Evolutionary conservation across 495 filamentous ascomycete species (phyloP).

Genomic region (Cercophora samala): DNA sequence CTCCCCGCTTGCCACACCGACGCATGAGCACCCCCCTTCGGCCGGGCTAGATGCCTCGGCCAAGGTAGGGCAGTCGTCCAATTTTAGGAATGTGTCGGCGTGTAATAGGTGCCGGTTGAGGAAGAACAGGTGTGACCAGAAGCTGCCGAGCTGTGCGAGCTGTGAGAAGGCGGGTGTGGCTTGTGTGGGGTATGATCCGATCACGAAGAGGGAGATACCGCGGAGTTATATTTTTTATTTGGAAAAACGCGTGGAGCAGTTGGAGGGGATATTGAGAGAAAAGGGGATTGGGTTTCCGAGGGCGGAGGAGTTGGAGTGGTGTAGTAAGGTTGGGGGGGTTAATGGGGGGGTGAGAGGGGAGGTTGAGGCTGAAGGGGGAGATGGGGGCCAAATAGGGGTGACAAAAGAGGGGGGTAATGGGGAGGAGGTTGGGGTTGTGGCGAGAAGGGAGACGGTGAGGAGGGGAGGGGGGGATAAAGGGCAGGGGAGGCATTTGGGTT

Average conservation of each 20-base stretch:
- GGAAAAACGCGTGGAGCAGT: slow-evolving; percentile 76
- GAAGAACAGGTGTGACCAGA: slow-evolving; percentile 94
- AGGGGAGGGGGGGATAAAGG: slow-evolving; percentile 68
- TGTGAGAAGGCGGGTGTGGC: slow-evolving; percentile 87
- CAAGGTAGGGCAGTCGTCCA: slow-evolving; percentile 51
- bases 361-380: not conserved
- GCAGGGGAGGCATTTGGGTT: slow-evolving; percentile 80
- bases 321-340: slow-evolving; percentile 49
- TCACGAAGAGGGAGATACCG: slow-evolving; percentile 91
- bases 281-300: slow-evolving; percentile 70
- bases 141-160: slow-evolving; percentile 79
- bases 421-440: slow-evolving; percentile 36
- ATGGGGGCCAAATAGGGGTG: slow-evolving; percentile 1
- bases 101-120: slow-evolving; percentile 89
- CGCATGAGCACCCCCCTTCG: slow-evolving; percentile 37
- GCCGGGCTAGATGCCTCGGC: slow-evolving; percentile 18
- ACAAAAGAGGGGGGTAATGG: slow-evolving; percentile 30
- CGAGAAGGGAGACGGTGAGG: slow-evolving; percentile 33
- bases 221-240: slow-evolving; percentile 93
- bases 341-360: not conserved
- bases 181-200: slow-evolving; percentile 93
- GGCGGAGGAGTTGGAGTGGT: slow-evolving; percentile 73
- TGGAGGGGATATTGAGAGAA: slow-evolving; percentile 71
- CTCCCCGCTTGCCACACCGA: slow-evolving; percentile 17
- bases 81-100: slow-evolving; percentile 89